These are phyloP conservation scores for Naganishia onofrii DNA, from an alignment of 768 basidiomycete species.

Conservation along the genomic window DNA sequence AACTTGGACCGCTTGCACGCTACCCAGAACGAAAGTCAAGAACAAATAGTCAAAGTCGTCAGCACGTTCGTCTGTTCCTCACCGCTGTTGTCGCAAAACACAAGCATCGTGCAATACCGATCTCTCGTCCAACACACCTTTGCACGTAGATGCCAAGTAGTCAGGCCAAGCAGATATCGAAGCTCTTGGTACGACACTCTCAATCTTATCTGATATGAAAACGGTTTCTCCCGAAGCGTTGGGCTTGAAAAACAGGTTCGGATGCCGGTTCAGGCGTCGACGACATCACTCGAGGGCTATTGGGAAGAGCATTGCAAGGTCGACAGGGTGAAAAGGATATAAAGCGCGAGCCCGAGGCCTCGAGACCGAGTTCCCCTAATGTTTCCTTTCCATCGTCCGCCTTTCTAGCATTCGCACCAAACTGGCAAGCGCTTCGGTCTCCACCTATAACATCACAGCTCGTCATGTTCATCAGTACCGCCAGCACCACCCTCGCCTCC, in stretches of 20 bases:
- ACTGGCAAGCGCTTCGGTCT: not conserved
- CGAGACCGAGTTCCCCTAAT: not conserved
- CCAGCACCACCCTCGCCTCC: not conserved
- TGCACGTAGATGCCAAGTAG: not conserved
- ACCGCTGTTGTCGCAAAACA: no score
- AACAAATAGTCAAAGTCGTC: no score
- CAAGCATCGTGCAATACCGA: no score
- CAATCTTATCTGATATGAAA: slow-evolving; percentile 23
- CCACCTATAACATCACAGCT: not conserved
- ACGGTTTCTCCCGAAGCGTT: slow-evolving; percentile 23
- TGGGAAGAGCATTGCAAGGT: not conserved
- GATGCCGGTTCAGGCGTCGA: not conserved
- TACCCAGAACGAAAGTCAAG: no score
- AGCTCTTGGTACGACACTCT: not conserved
- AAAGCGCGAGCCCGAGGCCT: not conserved
- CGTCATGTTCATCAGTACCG: not conserved
- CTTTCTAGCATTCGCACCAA: not conserved
- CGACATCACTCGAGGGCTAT: not conserved
- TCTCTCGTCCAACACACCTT: no score
- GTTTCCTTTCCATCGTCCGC: not conserved
- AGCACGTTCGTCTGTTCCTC: no score
- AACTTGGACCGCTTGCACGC: no score
- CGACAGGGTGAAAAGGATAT: not conserved
- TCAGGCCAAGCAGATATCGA: not conserved
- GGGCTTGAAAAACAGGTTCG: not conserved